Percentiles rank a stretch among this genome's conserved stretches.
Evolutionary conservation across 495 filamentous ascomycete genomes (phyloP).

Genomic region (Lasiosphaeriaceae sp.): DNA sequence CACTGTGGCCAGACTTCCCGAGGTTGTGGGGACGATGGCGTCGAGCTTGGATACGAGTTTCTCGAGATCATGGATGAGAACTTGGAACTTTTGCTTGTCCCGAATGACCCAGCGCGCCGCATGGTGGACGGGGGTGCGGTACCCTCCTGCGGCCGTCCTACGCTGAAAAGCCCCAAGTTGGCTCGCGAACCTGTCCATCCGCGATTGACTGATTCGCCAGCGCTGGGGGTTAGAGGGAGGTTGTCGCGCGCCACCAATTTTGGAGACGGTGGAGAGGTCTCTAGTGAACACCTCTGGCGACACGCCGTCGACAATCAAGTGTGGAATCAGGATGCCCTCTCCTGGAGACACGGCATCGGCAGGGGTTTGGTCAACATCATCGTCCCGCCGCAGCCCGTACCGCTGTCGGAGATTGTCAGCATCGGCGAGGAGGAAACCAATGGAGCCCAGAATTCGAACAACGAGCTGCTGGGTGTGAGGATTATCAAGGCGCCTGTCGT

Average conservation of each 20-base stretch:
- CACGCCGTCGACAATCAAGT: no score
- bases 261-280: no score
- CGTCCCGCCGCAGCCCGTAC: neutral
- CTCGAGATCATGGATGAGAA: slow-evolving; percentile 15
- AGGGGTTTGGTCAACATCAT: neutral
- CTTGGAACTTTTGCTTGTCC: slow-evolving; percentile 25
- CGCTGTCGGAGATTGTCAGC: neutral
- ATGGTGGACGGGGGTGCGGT: neutral
- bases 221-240: no score
- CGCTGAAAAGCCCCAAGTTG: neutral
- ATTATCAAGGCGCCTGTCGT: neutral
- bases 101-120: slow-evolving; percentile 19
- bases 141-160: neutral
- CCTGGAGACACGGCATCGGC: neutral
- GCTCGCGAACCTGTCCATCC: neutral
- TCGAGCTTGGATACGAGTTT: slow-evolving; percentile 24
- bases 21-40: slow-evolving; percentile 15
- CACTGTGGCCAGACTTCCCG: neutral
- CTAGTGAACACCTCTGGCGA: no score
- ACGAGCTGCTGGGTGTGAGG: neutral
- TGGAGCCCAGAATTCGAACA: neutral
- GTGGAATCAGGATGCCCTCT: no score
- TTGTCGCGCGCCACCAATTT: no score
- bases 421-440: neutral
- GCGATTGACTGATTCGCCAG: no score